Evolutionary conservation across 176 grass and related monocot genomes (phyloP).

Genomic region (Guadua angustifolia): DNA sequence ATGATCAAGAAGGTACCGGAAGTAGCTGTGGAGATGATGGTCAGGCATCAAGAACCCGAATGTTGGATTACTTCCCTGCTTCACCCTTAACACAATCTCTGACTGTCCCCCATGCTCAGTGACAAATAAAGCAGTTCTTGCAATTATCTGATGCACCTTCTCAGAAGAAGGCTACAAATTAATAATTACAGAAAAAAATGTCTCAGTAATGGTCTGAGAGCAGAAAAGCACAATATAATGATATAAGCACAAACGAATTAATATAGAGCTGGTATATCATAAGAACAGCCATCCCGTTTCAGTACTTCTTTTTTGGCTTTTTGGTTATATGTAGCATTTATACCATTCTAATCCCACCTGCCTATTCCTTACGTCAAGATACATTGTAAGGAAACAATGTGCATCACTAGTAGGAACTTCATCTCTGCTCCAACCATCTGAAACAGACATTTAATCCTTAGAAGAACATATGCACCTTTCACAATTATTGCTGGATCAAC

Average conservation of each 20-base stretch:
- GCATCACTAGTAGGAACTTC: slow-evolving; percentile 90
- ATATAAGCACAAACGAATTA: slow-evolving; percentile 33
- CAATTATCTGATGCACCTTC: slow-evolving; percentile 90
- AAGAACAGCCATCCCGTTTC: slow-evolving; percentile 48
- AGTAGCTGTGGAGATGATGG: slow-evolving; percentile 89
- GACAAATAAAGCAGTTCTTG: slow-evolving; percentile 93
- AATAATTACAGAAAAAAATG: slow-evolving; percentile 29
- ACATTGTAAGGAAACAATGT: slow-evolving; percentile 80
- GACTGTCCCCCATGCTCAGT: slow-evolving; percentile 83
- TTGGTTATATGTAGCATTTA: slow-evolving; percentile 61
- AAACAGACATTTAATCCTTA: slow-evolving; percentile 85
- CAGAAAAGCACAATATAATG: slow-evolving; percentile 37
- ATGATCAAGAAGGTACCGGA: slow-evolving; percentile 76
- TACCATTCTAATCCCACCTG: slow-evolving; percentile 95
- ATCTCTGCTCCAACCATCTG: slow-evolving; percentile 99
- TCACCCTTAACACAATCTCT: slow-evolving; percentile 92
- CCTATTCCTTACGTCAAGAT: slow-evolving; percentile 89
- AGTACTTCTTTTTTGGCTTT: slow-evolving; percentile 59
- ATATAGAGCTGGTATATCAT: slow-evolving; percentile 28
- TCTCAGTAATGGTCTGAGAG: slow-evolving; percentile 49
- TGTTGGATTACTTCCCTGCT: slow-evolving; percentile 90
- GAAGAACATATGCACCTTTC: slow-evolving; percentile 81
- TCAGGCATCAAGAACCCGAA: slow-evolving; percentile 99
- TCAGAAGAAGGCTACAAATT: slow-evolving; percentile 77
- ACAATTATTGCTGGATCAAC: slow-evolving; percentile 70